Evolutionary conservation across 192 early-diverging fungal species (phyloP), one percentile per base, ranked within the genome.

Genomic region (Linnemannia hyalina): DNA sequence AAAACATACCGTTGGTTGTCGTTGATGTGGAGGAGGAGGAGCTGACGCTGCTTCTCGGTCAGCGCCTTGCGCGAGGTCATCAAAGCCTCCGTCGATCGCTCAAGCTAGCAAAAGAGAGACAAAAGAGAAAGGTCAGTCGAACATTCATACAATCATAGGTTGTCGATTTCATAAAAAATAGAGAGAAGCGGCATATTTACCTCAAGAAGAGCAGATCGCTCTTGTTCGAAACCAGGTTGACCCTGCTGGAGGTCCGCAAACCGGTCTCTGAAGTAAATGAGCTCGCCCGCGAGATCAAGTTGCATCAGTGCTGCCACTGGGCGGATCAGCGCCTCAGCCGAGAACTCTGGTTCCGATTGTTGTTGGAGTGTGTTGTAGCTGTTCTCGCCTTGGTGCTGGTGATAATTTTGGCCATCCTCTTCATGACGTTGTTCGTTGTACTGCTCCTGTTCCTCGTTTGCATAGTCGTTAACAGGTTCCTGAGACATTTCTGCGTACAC

Each of bases 21-120:
- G 26, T 68, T 77, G 68, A 77, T 77, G 20, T 77, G 76, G 35
- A 77, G 63, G 42, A 77, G 68, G 15, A 70, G 47, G 68, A 70
- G 65, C 41, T 77, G 63, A 29, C 68, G 63, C 40, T 70, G 68
- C 68, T 70, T 77, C 15, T 77, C 76, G 47, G 36, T 77, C 60
- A 77, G 29, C 15, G 38, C 40, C 68, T 41, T 70, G 4, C 68
- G 68, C n/a, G 29, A 70, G 18, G 16, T 36, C 13, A 77, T 23
- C 29, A 77, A 47, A 1, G 46, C 46, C 68, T 70, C 65, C 4
- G 76, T 77, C 6, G 46, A 77, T 52, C 49, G n/a, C 29, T 70
- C 76, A 32, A 77, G 63, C 76, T 77, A 36, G 3, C 0, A 3
- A 35, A 11, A 32, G 55, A 6, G 29, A 6, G 0, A 75, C 44